These are phyloP conservation scores for Magnusiomyces magnusii DNA, from an alignment of 1,139 yeast genomes.

Conservation along the genomic window DNA sequence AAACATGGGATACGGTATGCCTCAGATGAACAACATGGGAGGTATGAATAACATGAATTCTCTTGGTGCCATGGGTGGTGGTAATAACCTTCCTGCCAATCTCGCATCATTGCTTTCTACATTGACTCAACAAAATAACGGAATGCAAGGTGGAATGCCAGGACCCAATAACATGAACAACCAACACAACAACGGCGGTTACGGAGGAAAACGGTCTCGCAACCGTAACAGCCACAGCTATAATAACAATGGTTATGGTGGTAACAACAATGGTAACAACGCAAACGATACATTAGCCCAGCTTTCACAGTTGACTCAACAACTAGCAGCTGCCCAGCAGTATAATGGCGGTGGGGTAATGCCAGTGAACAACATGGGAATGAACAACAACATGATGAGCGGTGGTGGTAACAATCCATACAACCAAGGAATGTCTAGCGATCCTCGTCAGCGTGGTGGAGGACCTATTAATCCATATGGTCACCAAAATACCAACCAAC, in stretches of 20 bases:
- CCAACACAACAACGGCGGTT: background rate
- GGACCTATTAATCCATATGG: background rate
- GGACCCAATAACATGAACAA: background rate
- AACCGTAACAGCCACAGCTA: background rate
- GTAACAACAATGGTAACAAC: background rate
- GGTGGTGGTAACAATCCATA: background rate
- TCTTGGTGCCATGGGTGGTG: background rate
- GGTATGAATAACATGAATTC: background rate
- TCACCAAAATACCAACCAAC: background rate
- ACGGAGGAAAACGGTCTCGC: background rate
- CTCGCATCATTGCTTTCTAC: conserved; percentile 12
- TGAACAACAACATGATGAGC: conserved; percentile 1
- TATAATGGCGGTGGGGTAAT: background rate
- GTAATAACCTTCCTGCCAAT: conserved; percentile 10
- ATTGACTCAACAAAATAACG: conserved; percentile 9
- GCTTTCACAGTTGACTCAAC: conserved; percentile 3
- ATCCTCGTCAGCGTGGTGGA: background rate
- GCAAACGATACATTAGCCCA: background rate
- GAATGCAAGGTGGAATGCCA: background rate
- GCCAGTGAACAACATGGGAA: background rate
- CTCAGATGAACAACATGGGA: background rate
- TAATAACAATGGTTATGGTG: conserved; percentile 5
- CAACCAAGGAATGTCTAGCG: background rate
- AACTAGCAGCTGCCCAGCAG: conserved; percentile 3
- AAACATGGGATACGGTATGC: background rate